Evolutionary conservation across 805 yeast genomes (phyloP), one percentile per base, ranked within the genome.

Genomic region (Metschnikowia amazonensis): DNA sequence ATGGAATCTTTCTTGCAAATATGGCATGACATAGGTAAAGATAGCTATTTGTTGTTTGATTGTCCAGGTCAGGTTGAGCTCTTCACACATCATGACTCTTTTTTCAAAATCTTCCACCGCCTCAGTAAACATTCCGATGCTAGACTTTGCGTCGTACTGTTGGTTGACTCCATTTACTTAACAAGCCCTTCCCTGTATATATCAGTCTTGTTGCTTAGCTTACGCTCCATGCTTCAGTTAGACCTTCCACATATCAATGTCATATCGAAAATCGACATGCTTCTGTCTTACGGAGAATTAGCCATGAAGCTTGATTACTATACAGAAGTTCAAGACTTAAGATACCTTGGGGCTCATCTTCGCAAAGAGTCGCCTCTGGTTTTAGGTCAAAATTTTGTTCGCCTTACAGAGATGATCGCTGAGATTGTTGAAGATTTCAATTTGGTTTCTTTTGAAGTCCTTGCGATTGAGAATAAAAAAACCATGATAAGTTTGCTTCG

Each of bases 1-100:
- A 49, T 61, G 41, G 86, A 84, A 23, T 70, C 73, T 37, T 67
- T 89, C 10, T 77, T 85, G 4, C 61, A 69, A 30, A 27, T 30
- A 3, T 49, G 53, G 53, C 36, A 36, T 16, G 43, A 44, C 7
- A 17, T 51, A n/a, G 53, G 55, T 5, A 73, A 77, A 14, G 57
- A 59, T 11, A 79, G 82, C 32, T 89, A 89, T 53, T 63, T 89
- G 10, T 70, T 89, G 3, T 86, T 89, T 66, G 97, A 89, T 63
- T 87, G 95, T 59, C 97, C 97, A 1, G 99, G 99, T 1, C 99
- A 94, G 63, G 94, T 89, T 1, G 99, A 94, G 62, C 75, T 94
- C 13, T 94, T 87, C 66, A 94, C 99, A 2, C 95, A 87, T 59
- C 95, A 88, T 57, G 77, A 82, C 1, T 82, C 96, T 0, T 67